Evolutionary conservation across 129 eudicot genomes (phyloP).

Genomic region (Lactuca saligna): DNA sequence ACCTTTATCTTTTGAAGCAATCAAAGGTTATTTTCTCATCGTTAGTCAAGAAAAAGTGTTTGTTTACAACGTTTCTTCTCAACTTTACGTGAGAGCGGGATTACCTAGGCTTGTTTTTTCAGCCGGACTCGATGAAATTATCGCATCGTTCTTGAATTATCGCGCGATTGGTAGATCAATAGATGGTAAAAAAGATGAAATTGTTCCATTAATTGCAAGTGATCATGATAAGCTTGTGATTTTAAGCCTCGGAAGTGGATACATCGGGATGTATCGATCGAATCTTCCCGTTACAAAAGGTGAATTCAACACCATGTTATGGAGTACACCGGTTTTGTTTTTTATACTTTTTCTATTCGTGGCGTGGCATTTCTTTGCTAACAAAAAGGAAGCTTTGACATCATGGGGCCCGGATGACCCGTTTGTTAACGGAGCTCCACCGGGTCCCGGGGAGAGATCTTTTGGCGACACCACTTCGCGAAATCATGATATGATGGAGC

Average conservation of each 20-base stretch:
- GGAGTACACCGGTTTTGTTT: constrained; percentile 89
- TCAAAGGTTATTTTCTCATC: constrained; percentile 76
- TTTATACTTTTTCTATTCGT: constrained; percentile 84
- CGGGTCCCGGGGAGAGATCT: constrained; percentile 57
- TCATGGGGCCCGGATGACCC: constrained; percentile 99
- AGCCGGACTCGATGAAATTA: constrained; percentile 75
- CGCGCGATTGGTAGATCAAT: constrained; percentile 35
- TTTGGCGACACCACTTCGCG: constrained; percentile 60
- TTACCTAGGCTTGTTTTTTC: constrained; percentile 75
- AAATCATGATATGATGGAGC: constrained; percentile 58
- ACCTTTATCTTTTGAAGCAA: constrained; percentile 70
- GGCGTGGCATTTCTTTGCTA: constrained; percentile 92
- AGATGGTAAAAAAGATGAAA: constrained; percentile 26
- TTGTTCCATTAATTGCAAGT: constrained; percentile 68
- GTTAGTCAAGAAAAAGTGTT: constrained; percentile 64
- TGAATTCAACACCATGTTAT: constrained; percentile 65
- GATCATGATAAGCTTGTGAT: constrained; percentile 76
- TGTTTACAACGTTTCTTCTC: constrained; percentile 81
- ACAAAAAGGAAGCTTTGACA: constrained; percentile 85
- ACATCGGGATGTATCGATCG: constrained; percentile 83
- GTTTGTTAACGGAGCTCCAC: constrained; percentile 61
- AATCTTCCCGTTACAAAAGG: constrained; percentile 71
- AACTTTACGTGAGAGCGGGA: constrained; percentile 66
- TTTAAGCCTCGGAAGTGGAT: constrained; percentile 77
- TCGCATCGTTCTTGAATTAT: constrained; percentile 61